Conservation (phyloP, 2,329 filamentous ascomycete species). For the Claviceps pazoutovae region DNA sequence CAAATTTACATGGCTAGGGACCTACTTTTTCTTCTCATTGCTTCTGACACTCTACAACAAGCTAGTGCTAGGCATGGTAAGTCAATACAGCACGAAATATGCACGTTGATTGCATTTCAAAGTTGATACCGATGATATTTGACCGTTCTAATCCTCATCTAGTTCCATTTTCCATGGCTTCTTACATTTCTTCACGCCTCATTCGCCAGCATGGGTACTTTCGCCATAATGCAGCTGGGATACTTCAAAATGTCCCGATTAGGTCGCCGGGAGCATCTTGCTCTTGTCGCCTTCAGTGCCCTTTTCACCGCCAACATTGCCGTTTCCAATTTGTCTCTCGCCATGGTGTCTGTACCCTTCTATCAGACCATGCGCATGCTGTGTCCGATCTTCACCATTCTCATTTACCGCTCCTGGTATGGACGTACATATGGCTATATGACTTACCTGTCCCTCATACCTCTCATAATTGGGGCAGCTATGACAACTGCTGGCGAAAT, state of each 20-base stretch:
- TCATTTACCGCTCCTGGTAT: slow-evolving; percentile 45
- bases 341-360: slow-evolving; percentile 50
- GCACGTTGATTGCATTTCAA: neutral
- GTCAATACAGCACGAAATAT: slow-evolving; percentile 8
- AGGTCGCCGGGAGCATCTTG: slow-evolving; percentile 36
- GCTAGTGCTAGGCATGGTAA: slow-evolving; percentile 36
- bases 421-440: slow-evolving; percentile 37
- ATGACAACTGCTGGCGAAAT: slow-evolving; percentile 49
- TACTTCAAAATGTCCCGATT: slow-evolving; percentile 39
- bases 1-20: slow-evolving; percentile 35
- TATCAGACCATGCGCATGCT: slow-evolving; percentile 51
- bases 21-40: slow-evolving; percentile 36
- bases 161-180: slow-evolving; percentile 48
- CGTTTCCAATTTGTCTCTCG: slow-evolving; percentile 48
- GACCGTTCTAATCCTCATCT: neutral
- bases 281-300: slow-evolving; percentile 43
- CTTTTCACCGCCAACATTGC: slow-evolving; percentile 52
- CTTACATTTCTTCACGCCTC: slow-evolving; percentile 43
- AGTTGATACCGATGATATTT: neutral
- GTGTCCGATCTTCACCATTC: slow-evolving; percentile 45
- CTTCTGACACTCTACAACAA: slow-evolving; percentile 46
- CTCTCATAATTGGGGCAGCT: slow-evolving; percentile 45
- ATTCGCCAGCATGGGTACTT: slow-evolving; percentile 44
- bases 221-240: slow-evolving; percentile 34
- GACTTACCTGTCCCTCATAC: slow-evolving; percentile 46